These are phyloP conservation scores for Sphagnum fallax DNA, from an alignment of 228 moss, liverwort and hornwort species.

Conservation along the genomic window DNA sequence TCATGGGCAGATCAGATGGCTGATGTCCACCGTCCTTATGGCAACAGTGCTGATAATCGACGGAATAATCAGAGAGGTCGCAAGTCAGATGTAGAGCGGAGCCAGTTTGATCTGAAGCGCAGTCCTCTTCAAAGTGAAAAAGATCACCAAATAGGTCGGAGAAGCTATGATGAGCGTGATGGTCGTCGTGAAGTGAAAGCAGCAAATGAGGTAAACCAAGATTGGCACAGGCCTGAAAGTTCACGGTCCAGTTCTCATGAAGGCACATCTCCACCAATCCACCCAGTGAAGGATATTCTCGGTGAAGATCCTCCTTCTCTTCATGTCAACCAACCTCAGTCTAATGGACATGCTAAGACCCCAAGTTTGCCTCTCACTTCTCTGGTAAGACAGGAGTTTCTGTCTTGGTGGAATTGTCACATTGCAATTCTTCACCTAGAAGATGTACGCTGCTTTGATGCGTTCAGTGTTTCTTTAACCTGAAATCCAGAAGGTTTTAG, in stretches of 20 bases:
- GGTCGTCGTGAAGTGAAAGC: constrained; percentile 55
- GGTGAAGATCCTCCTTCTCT: constrained; percentile 75
- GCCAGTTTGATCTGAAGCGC: constrained; percentile 19
- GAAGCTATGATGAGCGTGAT: constrained; percentile 77
- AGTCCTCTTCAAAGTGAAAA: constrained; percentile 46
- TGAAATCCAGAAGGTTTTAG: background rate
- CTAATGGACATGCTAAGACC: background rate
- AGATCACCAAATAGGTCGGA: constrained; percentile 35
- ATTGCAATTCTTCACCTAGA: too few relatives aligned
- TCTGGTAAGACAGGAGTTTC: background rate
- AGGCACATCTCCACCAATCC: constrained; percentile 59
- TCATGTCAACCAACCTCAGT: constrained; percentile 35
- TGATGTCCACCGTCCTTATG: constrained; percentile 62
- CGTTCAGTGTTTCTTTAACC: too few relatives aligned
- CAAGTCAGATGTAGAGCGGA: constrained; percentile 69
- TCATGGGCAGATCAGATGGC: constrained; percentile 27
- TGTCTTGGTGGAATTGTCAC: too few relatives aligned
- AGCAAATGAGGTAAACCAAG: constrained; percentile 49
- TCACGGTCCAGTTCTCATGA: constrained; percentile 47
- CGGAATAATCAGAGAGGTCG: constrained; percentile 42
- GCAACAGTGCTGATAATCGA: constrained; percentile 31
- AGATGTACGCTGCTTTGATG: too few relatives aligned
- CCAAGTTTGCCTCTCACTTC: background rate
- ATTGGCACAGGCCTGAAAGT: constrained; percentile 34
- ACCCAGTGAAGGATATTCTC: constrained; percentile 76